These are phyloP conservation scores for Tritrichomonas musculus DNA, from an alignment of 208 protist genomes.

Conservation along the genomic window DNA sequence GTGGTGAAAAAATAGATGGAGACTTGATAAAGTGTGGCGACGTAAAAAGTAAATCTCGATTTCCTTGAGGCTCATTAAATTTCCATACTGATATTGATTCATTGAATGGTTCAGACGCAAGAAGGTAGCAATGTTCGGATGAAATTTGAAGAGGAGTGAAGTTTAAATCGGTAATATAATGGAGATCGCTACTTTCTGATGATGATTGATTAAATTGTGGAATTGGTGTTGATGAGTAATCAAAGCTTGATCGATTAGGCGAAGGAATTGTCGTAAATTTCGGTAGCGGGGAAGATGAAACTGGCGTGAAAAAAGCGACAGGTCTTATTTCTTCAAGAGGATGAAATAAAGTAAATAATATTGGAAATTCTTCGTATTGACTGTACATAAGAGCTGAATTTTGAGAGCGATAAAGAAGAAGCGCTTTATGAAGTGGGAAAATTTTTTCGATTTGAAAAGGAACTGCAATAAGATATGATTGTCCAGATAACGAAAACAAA, in stretches of 20 bases:
- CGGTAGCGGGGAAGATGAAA: neutral
- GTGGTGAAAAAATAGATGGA: constrained; percentile 14
- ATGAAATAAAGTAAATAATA: constrained; percentile 9
- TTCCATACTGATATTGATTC: neutral
- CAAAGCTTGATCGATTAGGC: neutral
- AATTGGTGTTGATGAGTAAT: no score
- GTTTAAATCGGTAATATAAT: neutral
- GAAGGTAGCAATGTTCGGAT: neutral
- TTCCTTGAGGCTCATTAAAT: neutral
- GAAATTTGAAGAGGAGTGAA: constrained; percentile 5
- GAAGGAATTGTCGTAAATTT: neutral
- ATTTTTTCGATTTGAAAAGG: constrained; percentile 9
- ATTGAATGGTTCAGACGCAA: neutral
- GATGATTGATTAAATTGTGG: no score
- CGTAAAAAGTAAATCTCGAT: neutral
- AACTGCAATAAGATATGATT: constrained; percentile 28
- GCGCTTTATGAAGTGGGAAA: neutral
- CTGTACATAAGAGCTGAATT: neutral
- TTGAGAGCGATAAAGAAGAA: neutral
- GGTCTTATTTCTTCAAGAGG: constrained; percentile 21
- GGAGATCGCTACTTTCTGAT: neutral
- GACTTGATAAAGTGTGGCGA: neutral
- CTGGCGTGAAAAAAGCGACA: neutral
- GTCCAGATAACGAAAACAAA: constrained; percentile 3
- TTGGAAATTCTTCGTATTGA: constrained; percentile 17